Evolutionary conservation across 352 stramenopile species (phyloP), one percentile per base, ranked within the genome.

Genomic region (Phytophthora aleatoria): DNA sequence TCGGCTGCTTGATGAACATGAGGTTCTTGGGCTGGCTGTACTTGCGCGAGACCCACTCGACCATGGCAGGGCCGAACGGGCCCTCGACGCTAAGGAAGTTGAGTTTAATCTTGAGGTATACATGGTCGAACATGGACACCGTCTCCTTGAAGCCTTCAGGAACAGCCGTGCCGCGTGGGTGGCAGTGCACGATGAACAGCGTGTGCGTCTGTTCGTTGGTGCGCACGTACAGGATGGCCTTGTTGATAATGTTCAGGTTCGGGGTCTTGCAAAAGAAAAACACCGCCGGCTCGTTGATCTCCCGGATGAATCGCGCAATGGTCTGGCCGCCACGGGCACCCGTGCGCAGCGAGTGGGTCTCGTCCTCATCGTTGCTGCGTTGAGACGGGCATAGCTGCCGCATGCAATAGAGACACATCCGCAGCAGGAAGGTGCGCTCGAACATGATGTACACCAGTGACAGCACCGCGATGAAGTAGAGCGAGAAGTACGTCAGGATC

Each of bases 1-100:
- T 97, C n/a, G 94, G 92, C 76, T 97, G 95, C 72, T 96, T 97
- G 78, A 98, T 98, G 73, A 98, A 98, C 89, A 98, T 98, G 73
- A 97, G 92, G 77, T 98, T 98, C 77, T 96, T 96, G 35, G 87
- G 87, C 69, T 98, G 90, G 49, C 77, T 75, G 65, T 98, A 94
- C 69, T 94, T 88, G 70, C 80, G 77, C 39, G 83, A 86, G 60
- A 98, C 62, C 89, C 92, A 98, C 78, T 98, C 94, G 50, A 98
- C 92, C 70, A 97, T 87, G 16, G 87, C 87, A 2, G 94, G 91
- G 5, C 92, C 90, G 52, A 96, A 96, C 39, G 77, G 67, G 28
- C 85, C 87, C 50, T 97, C 84, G 7, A 98, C 84, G 38, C 81
- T 87, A 27, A 98, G 54, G 53, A 98, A 93, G 57, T 95, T 96